Evolutionary conservation across 2,329 filamentous ascomycete species (phyloP), one percentile per base, ranked within the genome.

Genomic region (Pseudopithomyces chartarum): DNA sequence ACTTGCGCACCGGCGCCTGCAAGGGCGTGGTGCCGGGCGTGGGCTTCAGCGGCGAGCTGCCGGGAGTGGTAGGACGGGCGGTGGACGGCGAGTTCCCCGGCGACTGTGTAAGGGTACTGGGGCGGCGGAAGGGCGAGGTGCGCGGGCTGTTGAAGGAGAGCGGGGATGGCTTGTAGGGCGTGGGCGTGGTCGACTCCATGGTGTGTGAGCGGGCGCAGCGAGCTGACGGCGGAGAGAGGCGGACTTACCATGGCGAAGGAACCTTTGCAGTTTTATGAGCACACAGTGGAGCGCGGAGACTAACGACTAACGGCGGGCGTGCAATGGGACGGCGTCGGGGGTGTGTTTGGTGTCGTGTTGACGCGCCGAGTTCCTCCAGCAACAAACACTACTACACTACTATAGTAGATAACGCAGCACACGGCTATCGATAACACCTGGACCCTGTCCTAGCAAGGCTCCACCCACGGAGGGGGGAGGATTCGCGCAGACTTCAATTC

Each of bases 91-190:
- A 78, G 46, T 61, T 61, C 20, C 66, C 58, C 26, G 73, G 64
- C 42, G 78, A 51, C 48, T 51, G 48, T 34, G 33, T 36, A n/a
- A 51, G 75, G 51, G 78, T 78, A 57, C 76, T 76, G 15, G 77
- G 74, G 26, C 78, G 73, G 56, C 77, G 73, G 62, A 80, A 80
- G 42, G 78, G 78, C 54, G 78, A 80, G 45, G 76, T 72, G 60
- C 78, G 76, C 15, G 74, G 71, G 65, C 74, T 77, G 63, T 75
- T 76, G 70, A 79, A 79, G 65, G 77, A 78, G 58, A 80, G 75
- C 19, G 74, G 74, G 13, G 75, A 78, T 40, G 77, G 77, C 62
- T 76, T 79, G 65, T 75, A 73, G 51, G 68, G 69, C 13, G 71
- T 70, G 13, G 69, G 73, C 11, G 73, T 73, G 20, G 68, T 69